Percentiles rank a stretch among this genome's conserved stretches.
Conservation (phyloP, 2,329 filamentous ascomycete species). For the Botrytis squamosa region DNA sequence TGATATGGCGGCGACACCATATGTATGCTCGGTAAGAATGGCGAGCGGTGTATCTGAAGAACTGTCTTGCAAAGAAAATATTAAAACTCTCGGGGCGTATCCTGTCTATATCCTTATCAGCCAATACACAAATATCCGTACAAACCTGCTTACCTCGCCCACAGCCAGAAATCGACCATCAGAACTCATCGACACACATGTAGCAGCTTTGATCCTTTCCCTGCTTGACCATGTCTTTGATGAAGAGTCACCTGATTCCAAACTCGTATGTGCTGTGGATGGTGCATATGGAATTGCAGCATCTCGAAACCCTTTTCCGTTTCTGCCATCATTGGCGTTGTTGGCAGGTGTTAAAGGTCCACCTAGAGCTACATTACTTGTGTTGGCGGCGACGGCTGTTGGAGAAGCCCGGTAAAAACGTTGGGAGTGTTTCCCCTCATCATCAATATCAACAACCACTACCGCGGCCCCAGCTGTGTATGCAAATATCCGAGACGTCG, state of each 20-base stretch:
- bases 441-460: constrained; percentile 80
- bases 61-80: constrained; percentile 80
- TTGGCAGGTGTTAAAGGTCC: constrained; percentile 54
- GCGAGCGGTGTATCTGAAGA: constrained; percentile 80
- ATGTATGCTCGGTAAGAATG: constrained; percentile 84
- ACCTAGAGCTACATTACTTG: constrained; percentile 50
- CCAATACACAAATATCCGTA: constrained; percentile 16
- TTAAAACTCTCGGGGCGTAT: constrained; percentile 84
- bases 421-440: constrained; percentile 64
- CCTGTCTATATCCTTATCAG: constrained; percentile 61
- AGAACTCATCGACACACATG: constrained; percentile 82
- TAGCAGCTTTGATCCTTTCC: constrained; percentile 91
- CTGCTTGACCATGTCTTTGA: constrained; percentile 82
- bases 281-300: constrained; percentile 41
- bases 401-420: constrained; percentile 89
- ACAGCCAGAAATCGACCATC: constrained; percentile 87
- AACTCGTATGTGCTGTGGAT: constrained; percentile 38
- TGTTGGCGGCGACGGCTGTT: constrained; percentile 63
- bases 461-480: constrained; percentile 92
- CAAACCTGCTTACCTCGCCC: constrained; percentile 63
- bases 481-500: constrained; percentile 70
- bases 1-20: constrained; percentile 82
- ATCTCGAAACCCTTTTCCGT: constrained; percentile 52
- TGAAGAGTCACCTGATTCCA: constrained; percentile 62
- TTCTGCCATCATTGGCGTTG: constrained; percentile 64